Evolutionary conservation across 1,139 yeast genomes (phyloP).

Genomic region (Kluyveromyces marxianus): DNA sequence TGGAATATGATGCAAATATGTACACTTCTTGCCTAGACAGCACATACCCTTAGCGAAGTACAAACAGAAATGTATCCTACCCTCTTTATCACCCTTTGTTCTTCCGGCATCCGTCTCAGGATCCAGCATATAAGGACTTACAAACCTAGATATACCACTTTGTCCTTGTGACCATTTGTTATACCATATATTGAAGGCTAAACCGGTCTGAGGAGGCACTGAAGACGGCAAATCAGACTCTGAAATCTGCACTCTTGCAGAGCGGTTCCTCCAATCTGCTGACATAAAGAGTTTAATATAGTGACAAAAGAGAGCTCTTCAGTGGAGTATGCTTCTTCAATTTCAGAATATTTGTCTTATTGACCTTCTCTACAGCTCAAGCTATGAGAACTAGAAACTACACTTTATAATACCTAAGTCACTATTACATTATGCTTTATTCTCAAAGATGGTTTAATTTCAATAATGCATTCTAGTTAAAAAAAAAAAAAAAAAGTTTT

Average conservation of each 20-base stretch:
- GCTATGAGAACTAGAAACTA: no score
- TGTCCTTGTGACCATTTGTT: constrained; percentile 75
- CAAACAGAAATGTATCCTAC: constrained; percentile 50
- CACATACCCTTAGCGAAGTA: constrained; percentile 90
- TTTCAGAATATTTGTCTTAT: no score
- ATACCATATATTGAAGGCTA: constrained; percentile 81
- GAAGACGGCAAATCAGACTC: constrained; percentile 55
- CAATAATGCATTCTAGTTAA: no score
- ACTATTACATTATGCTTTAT: no score
- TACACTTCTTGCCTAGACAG: constrained; percentile 66
- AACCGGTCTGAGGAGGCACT: constrained; percentile 74
- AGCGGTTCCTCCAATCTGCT: constrained; percentile 28
- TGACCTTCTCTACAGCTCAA: no score
- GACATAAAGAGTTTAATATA: neutral
- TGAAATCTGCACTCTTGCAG: constrained; percentile 70
- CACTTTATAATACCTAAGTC: no score
- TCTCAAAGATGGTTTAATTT: no score
- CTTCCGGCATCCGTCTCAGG: constrained; percentile 62
- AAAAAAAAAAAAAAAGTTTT: no score
- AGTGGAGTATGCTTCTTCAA: no score
- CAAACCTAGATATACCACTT: constrained; percentile 38
- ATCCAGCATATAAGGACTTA: constrained; percentile 48
- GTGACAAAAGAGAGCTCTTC: no score
- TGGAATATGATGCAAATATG: constrained; percentile 74
- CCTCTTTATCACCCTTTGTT: constrained; percentile 53